These are phyloP conservation scores for Hebeloma cylindrosporum DNA, from an alignment of 768 basidiomycete species.

Conservation along the genomic window DNA sequence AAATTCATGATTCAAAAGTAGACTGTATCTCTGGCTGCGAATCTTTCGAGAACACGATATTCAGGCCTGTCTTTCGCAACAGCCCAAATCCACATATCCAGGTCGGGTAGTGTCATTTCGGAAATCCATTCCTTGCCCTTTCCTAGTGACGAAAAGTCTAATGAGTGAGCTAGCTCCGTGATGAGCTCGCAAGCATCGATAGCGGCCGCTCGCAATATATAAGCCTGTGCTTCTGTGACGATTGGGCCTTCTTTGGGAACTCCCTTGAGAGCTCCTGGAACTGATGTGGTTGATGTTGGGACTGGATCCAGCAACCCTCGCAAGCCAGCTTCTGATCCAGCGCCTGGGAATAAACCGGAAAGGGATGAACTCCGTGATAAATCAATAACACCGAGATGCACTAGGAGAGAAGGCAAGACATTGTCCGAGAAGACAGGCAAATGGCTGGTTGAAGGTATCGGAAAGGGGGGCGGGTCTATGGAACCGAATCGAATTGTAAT, in stretches of 20 bases:
- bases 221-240: constrained; percentile 62
- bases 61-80: constrained; percentile 77
- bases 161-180: constrained; percentile 47
- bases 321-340: constrained; percentile 39
- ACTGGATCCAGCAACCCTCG: constrained; percentile 39
- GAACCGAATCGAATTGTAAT: constrained; percentile 66
- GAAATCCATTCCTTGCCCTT: constrained; percentile 46
- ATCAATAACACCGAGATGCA: constrained; percentile 76
- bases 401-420: constrained; percentile 77
- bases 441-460: constrained; percentile 56
- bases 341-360: constrained; percentile 48
- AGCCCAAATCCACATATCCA: constrained; percentile 84
- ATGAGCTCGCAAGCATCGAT: constrained; percentile 78
- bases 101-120: constrained; percentile 53
- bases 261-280: constrained; percentile 10
- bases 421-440: constrained; percentile 79
- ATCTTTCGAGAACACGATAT: constrained; percentile 64
- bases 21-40: constrained; percentile 62
- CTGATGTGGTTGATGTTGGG: constrained; percentile 8
- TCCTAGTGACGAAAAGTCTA: constrained; percentile 20
- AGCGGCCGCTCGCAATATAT: constrained; percentile 73
- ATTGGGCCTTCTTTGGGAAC: constrained; percentile 45
- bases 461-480: constrained; percentile 52
- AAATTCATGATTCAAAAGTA: constrained; percentile 54
- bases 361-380: constrained; percentile 50